phyloP scores from a whole-genome alignment of 371 early-diverging fungal species.

The Nosema granulosis region DNA sequence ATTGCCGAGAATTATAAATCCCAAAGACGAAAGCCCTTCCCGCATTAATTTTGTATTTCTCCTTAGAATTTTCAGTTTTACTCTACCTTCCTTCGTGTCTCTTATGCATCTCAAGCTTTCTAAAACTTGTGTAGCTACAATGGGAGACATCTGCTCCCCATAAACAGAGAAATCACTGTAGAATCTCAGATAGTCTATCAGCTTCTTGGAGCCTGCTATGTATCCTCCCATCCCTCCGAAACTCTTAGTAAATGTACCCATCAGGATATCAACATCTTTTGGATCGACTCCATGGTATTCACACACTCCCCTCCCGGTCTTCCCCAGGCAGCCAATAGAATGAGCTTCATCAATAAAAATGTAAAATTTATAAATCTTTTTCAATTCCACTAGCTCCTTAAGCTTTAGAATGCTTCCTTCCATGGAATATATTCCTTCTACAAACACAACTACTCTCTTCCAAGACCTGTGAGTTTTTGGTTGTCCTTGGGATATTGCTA shows the following conservation, averaged over 20 bases:
- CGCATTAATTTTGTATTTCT: conserved; percentile 81
- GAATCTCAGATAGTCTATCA: conserved; percentile 78
- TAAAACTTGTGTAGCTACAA: conserved; percentile 83
- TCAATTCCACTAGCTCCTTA: conserved; percentile 80
- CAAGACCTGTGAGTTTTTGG: conserved; percentile 94
- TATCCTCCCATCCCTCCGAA: conserved; percentile 98
- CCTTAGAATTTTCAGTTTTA: conserved; percentile 75
- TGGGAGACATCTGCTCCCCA: conserved; percentile 83
- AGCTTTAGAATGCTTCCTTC: conserved; percentile 87
- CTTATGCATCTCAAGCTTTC: conserved; percentile 69
- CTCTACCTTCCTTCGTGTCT: conserved; percentile 70
- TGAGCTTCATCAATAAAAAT: conserved; percentile 98
- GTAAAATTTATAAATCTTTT: conserved; percentile 91
- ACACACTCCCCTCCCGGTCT: conserved; percentile 87
- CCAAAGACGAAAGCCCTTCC: conserved; percentile 74
- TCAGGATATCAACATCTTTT: conserved; percentile 82
- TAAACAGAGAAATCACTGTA: conserved; percentile 76
- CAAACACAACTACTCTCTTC: conserved; percentile 93
- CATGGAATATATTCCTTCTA: conserved; percentile 97
- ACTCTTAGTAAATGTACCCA: conserved; percentile 99
- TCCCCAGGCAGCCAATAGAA: conserved; percentile 89
- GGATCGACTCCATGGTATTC: conserved; percentile 85
- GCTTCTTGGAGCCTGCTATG: conserved; percentile 75
- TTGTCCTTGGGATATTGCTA: conserved; percentile 91
- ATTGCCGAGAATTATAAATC: conserved; percentile 88